phyloP scores from a whole-genome alignment of 306 rosid genomes.

The Dryas alaskensis region DNA sequence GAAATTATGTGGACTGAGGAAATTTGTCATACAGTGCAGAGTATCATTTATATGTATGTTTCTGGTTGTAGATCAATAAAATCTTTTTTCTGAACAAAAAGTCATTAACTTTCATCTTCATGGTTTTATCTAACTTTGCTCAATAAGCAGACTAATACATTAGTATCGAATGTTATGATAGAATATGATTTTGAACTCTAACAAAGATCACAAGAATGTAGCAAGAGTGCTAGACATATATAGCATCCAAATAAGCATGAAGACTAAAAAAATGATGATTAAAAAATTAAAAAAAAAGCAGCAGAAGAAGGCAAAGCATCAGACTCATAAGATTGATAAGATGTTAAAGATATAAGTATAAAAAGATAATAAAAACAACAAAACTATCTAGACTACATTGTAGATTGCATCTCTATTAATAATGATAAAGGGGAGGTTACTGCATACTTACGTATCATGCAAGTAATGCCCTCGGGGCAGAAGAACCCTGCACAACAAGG shows the following conservation, averaged over 20 bases:
- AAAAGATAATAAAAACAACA: background rate
- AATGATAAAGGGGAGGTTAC: conserved; percentile 4
- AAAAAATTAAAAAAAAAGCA: background rate
- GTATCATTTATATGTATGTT: background rate
- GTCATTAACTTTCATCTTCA: background rate
- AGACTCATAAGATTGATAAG: background rate
- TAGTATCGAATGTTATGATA: background rate
- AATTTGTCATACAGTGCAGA: background rate
- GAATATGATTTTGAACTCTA: background rate
- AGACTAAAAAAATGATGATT: background rate
- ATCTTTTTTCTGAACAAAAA: background rate
- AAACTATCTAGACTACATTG: background rate
- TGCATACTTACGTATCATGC: conserved; percentile 81
- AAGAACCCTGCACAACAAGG: conserved; percentile 88
- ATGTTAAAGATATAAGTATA: background rate
- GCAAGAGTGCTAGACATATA: background rate
- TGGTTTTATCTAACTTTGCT: background rate
- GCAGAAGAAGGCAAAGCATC: background rate
- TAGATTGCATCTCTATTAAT: background rate
- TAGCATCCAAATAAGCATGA: background rate
- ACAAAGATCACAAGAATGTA: background rate
- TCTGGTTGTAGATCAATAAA: background rate
- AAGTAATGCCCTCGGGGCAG: conserved; percentile 76
- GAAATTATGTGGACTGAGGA: background rate
- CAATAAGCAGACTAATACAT: background rate